Percentiles rank a stretch among this genome's conserved stretches.
phyloP scores from a whole-genome alignment of 2,329 filamentous ascomycete species.

The Endocalyx cinctus region DNA sequence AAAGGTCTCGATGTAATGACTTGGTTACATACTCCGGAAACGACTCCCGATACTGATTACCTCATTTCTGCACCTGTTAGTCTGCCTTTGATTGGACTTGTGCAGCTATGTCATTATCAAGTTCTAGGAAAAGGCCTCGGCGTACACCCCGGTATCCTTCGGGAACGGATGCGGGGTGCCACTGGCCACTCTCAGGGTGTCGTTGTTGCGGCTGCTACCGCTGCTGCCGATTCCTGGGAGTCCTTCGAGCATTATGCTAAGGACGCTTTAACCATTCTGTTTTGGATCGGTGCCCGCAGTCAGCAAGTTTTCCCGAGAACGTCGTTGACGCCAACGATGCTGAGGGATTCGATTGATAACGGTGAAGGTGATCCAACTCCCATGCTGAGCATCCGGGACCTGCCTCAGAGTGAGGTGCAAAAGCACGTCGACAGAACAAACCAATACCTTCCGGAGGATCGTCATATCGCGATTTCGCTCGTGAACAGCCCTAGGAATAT shows the following conservation, averaged over 20 bases:
- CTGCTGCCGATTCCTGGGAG: conserved; percentile 89
- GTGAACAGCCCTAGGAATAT: conserved; percentile 97
- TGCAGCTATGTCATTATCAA: conserved; percentile 92
- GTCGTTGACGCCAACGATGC: conserved; percentile 81
- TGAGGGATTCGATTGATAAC: conserved; percentile 89
- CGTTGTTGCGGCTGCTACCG: conserved; percentile 86
- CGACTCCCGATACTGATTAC: conserved; percentile 91
- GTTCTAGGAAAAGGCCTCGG: conserved; percentile 91
- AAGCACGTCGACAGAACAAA: conserved; percentile 97
- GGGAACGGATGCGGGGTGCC: conserved; percentile 78
- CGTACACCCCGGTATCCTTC: conserved; percentile 80
- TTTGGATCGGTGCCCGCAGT: conserved; percentile 97
- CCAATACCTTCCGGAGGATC: conserved; percentile 85
- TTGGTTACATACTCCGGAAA: conserved; percentile 85
- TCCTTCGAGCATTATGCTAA: conserved; percentile 77
- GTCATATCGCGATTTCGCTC: conserved; percentile 91
- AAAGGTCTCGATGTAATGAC: conserved; percentile 94
- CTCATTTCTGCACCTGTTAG: conserved; percentile 92
- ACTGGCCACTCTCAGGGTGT: conserved; percentile 97
- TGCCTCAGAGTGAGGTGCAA: conserved; percentile 82
- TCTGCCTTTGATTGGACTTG: conserved; percentile 90
- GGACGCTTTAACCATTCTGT: conserved; percentile 84
- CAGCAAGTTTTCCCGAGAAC: conserved; percentile 97
- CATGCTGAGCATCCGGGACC: conserved; percentile 95
- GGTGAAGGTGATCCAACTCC: conserved; percentile 94